These are phyloP conservation scores for Aspergillus aculeatus DNA, from an alignment of 2,329 filamentous ascomycete species.

Conservation along the genomic window DNA sequence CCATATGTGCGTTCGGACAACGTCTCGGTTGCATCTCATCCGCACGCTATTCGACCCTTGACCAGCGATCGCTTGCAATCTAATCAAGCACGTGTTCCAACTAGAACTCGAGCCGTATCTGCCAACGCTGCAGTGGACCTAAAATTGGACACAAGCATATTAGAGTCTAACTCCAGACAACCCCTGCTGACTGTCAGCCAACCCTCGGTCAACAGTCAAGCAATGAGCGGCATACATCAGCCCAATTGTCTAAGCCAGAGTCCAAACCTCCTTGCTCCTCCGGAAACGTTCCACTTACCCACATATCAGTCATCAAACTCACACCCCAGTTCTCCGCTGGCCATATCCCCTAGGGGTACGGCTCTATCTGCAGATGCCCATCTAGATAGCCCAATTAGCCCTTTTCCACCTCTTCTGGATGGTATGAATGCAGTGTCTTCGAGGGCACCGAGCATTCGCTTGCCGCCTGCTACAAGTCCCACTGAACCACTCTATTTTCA, in stretches of 20 bases:
- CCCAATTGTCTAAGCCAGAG: constrained; percentile 31
- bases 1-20: constrained; percentile 47
- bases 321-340: constrained; percentile 24
- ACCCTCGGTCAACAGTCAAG: constrained; percentile 32
- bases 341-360: constrained; percentile 33
- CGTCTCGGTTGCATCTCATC: constrained; percentile 50
- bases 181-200: constrained; percentile 42
- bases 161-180: constrained; percentile 21
- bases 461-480: constrained; percentile 50
- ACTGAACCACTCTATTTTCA: constrained; percentile 30
- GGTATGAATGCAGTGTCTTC: constrained; percentile 49
- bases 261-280: constrained; percentile 46
- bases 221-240: constrained; percentile 19
- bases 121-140: constrained; percentile 56
- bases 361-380: constrained; percentile 13
- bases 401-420: constrained; percentile 70
- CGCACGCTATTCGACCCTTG: constrained; percentile 28
- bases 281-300: constrained; percentile 39
- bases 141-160: constrained; percentile 43
- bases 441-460: constrained; percentile 55
- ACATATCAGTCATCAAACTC: constrained; percentile 32
- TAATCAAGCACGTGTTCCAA: constrained; percentile 21
- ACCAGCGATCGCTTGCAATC: constrained; percentile 27
- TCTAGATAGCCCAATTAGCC: constrained; percentile 49
- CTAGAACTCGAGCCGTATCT: constrained; percentile 56